These are phyloP conservation scores for Alternaria sp. DNA, from an alignment of 2,329 filamentous ascomycete species.

Conservation along the genomic window DNA sequence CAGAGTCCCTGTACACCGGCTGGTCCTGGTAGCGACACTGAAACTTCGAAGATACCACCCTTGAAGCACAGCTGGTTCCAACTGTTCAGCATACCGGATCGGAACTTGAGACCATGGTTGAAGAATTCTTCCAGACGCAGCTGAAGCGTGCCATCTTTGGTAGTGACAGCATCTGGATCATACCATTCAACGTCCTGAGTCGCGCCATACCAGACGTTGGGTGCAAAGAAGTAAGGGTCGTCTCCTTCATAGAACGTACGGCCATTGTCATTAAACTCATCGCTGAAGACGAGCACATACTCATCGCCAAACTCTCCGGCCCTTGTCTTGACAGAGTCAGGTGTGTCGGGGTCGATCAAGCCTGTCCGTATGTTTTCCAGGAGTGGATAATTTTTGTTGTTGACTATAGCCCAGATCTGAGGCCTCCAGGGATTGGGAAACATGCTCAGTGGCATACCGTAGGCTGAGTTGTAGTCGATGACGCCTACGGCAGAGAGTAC, in stretches of 20 bases:
- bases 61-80: constrained; percentile 64
- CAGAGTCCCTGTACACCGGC: constrained; percentile 58
- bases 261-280: constrained; percentile 62
- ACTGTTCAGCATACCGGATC: constrained; percentile 60
- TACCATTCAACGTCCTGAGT: constrained; percentile 61
- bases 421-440: constrained; percentile 42
- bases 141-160: constrained; percentile 55
- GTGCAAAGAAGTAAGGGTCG: constrained; percentile 62
- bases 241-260: constrained; percentile 64
- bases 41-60: constrained; percentile 61
- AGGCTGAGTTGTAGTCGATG: constrained; percentile 48
- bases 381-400: constrained; percentile 55
- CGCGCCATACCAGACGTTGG: constrained; percentile 62
- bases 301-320: constrained; percentile 55
- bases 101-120: constrained; percentile 56
- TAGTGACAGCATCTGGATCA: constrained; percentile 60
- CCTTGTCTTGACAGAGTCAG: constrained; percentile 53
- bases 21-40: constrained; percentile 60
- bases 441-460: constrained; percentile 50
- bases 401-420: constrained; percentile 56
- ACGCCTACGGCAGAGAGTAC: constrained; percentile 55
- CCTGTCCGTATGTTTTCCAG: constrained; percentile 56
- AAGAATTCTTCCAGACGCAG: constrained; percentile 54
- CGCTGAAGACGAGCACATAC: constrained; percentile 61
- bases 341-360: constrained; percentile 62